Percentiles rank a stretch among this genome's conserved stretches.
Evolutionary conservation across 1,139 yeast species (phyloP).

Genomic region (Blastobotrys proliferans): DNA sequence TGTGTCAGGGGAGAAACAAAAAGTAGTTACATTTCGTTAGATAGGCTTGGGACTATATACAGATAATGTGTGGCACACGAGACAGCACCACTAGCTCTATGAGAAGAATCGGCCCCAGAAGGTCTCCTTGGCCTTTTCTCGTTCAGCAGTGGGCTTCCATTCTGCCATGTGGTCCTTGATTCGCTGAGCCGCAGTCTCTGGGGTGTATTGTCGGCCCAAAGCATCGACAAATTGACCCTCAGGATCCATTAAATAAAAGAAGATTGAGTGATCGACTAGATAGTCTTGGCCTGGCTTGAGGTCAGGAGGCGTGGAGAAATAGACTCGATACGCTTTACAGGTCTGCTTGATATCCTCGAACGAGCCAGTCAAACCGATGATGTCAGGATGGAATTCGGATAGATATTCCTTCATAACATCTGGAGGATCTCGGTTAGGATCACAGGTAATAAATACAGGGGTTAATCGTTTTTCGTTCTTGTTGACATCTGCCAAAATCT

Average conservation of each 20-base stretch:
- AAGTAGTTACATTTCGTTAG: background rate
- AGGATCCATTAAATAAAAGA: slow-evolving; percentile 93
- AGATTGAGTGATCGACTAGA: slow-evolving; percentile 92
- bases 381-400: slow-evolving; percentile 81
- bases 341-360: slow-evolving; percentile 77
- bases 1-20: background rate
- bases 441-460: slow-evolving; percentile 92
- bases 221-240: slow-evolving; percentile 95
- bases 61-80: no score
- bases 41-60: no score
- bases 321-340: slow-evolving; percentile 87
- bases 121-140: slow-evolving; percentile 16
- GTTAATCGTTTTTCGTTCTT: slow-evolving; percentile 54
- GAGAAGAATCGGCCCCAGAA: slow-evolving; percentile 4
- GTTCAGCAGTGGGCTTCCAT: slow-evolving; percentile 51
- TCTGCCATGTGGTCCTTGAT: slow-evolving; percentile 74
- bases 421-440: slow-evolving; percentile 90
- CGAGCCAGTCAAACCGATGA: slow-evolving; percentile 86
- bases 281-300: slow-evolving; percentile 95
- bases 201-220: slow-evolving; percentile 84
- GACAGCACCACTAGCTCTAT: no score
- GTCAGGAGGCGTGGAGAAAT: slow-evolving; percentile 91
- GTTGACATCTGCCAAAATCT: slow-evolving; percentile 60
- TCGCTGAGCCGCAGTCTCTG: slow-evolving; percentile 72
- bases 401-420: slow-evolving; percentile 74